phyloP scores from a whole-genome alignment of 1,139 yeast species.

The Debaryomyces singareniensis region DNA sequence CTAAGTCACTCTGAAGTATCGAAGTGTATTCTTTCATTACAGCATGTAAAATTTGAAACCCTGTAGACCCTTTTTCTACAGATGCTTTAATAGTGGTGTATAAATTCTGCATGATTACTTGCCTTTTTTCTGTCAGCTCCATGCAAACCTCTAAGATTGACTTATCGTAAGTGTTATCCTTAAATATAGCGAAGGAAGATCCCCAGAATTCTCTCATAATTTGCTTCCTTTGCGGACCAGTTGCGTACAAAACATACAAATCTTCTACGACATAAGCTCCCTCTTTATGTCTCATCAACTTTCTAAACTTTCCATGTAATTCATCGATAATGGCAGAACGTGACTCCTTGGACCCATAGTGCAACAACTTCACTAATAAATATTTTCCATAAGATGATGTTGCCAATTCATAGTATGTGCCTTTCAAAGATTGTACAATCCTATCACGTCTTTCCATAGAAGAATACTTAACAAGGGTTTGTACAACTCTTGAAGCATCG shows the following conservation, averaged over 20 bases:
- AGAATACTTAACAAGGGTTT: conserved; percentile 84
- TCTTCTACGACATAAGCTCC: conserved; percentile 99
- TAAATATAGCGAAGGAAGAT: conserved; percentile 89
- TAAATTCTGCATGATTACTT: conserved; percentile 68
- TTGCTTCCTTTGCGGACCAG: conserved; percentile 78
- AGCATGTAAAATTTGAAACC: conserved; percentile 93
- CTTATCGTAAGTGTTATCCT: conserved; percentile 62
- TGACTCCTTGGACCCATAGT: conserved; percentile 82
- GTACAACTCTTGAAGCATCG: conserved; percentile 95
- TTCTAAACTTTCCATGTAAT: conserved; percentile 84
- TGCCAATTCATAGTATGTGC: conserved; percentile 75
- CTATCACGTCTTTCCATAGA: conserved; percentile 72
- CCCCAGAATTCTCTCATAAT: conserved; percentile 97
- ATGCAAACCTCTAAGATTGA: conserved; percentile 60
- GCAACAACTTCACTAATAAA: conserved; percentile 78
- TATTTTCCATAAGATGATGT: conserved; percentile 93
- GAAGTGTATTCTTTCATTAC: conserved; percentile 87
- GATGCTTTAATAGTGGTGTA: conserved; percentile 82
- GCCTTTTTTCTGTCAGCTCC: conserved; percentile 78
- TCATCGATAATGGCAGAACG: conserved; percentile 73
- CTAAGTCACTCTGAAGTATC: conserved; percentile 50
- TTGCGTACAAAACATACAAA: conserved; percentile 77
- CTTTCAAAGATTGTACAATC: conserved; percentile 66
- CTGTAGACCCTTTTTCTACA: conserved; percentile 92
- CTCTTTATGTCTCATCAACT: conserved; percentile 93